These are phyloP conservation scores for Schizophyllum commune DNA, from an alignment of 1,284 basidiomycete genomes.

Conservation along the genomic window DNA sequence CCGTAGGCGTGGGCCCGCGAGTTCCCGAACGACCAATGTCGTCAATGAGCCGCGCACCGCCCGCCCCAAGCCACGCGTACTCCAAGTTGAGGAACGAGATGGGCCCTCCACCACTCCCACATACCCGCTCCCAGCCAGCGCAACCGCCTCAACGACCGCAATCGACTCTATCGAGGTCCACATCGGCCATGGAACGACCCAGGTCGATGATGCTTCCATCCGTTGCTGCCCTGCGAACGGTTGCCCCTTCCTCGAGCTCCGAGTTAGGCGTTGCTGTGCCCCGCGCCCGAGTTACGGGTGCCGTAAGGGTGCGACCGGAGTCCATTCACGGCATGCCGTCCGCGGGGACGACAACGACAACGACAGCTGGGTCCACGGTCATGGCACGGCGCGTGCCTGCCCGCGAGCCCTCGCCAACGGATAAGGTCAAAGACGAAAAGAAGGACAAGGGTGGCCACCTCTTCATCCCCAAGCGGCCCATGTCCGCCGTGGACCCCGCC, in stretches of 20 bases:
- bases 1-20: neutral
- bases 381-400: neutral
- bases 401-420: constrained; percentile 1
- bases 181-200: neutral
- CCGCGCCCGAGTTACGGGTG: neutral
- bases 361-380: neutral
- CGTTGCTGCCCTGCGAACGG: neutral
- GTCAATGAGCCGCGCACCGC: constrained; percentile 1
- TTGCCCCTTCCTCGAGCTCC: neutral
- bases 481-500: neutral
- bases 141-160: neutral
- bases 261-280: neutral
- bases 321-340: neutral
- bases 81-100: neutral
- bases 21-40: constrained; percentile 1
- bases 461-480: neutral
- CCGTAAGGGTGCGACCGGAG: neutral
- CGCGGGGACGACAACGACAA: neutral
- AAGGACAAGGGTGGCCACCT: neutral
- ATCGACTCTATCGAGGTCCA: neutral
- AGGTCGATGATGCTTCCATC: neutral
- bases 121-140: neutral
- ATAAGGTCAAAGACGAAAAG: constrained; percentile 12
- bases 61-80: constrained; percentile 8
- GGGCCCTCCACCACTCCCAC: neutral